Base-by-base conservation (phyloP, 2,329 filamentous ascomycete species). In the Pyrenophora graminea region DNA sequence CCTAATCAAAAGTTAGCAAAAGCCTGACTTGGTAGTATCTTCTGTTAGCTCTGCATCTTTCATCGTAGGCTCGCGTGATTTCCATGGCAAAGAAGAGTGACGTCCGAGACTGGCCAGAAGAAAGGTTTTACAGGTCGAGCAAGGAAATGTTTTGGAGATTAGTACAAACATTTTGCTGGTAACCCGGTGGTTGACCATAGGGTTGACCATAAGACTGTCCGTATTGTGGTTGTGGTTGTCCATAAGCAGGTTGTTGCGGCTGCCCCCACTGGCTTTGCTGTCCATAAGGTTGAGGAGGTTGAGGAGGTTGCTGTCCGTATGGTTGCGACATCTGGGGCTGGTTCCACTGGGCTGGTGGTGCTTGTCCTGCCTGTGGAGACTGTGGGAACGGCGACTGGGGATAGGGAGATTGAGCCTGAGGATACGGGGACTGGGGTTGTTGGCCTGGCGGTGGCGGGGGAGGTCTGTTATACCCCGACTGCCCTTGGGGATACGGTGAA, bases 401-500 rank as follows among this genome's bases (percentile, higher is more conserved):
- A 45, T 56, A 49, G 3, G 56, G 56, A 37, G 60, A 55, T 12
- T 58, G 57, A 61, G 74, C 27, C 25, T 57, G 39, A 15, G 57
- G 39, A 43, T 56, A 49, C 4, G 56, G 56, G 36, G 60, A 55
- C 13, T 58, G 57, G 60, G 74, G 34, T 17, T 57, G 56, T 40
- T 66, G 64, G 5, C 59, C 56, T 42, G 66, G 64, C 4, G 70
- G 70, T 17, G 69, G 69, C 3, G 69, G 69, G 3, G 69, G 59
- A 19, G 70, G 69, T 42, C 69, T 65, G 43, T 63, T 72, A 56
- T 73, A 73, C 17, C 61, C 64, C 2, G 63, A 60, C 48, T 73
- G 68, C 21, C 58, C 63, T 51, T 70, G 68, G 44, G 69, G 67
- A 53, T 73, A 73, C 2, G 74, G 74, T 45, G 63, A 63, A 6